A percentile compares a stretch with the other conserved stretches of the same genome.
Evolutionary conservation across 2,329 filamentous ascomycete genomes (phyloP).

Genomic region (Colletotrichum australisinense): DNA sequence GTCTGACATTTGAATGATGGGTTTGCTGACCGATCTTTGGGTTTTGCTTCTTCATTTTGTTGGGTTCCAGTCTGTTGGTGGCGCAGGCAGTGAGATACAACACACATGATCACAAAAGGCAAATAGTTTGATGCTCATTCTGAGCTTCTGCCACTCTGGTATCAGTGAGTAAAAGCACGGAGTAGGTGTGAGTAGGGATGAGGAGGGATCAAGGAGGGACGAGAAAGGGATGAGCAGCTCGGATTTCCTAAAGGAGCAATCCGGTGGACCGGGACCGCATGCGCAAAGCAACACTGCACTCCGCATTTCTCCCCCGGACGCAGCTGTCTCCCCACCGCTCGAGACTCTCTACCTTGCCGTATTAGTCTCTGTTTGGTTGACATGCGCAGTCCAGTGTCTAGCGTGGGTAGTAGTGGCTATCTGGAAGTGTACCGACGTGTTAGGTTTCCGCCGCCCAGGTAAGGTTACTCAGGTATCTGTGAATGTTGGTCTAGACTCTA

Average conservation of each 20-base stretch:
- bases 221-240: slow-evolving; percentile 30
- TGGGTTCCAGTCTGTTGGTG: not conserved
- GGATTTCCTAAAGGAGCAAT: slow-evolving; percentile 29
- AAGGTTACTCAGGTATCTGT: not conserved
- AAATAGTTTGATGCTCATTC: not conserved
- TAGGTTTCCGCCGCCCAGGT: not conserved
- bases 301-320: slow-evolving; percentile 27
- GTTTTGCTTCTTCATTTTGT: not conserved
- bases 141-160: slow-evolving; percentile 36
- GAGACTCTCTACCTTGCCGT: slow-evolving; percentile 4
- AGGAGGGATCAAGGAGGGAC: slow-evolving; percentile 22
- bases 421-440: slow-evolving; percentile 3
- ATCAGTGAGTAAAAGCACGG: slow-evolving; percentile 33
- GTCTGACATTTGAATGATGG: not conserved
- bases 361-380: not conserved
- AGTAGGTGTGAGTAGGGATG: slow-evolving; percentile 39
- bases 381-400: not conserved
- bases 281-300: slow-evolving; percentile 17
- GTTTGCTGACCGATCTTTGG: not conserved
- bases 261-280: slow-evolving; percentile 15
- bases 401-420: not conserved
- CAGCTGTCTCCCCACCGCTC: not conserved
- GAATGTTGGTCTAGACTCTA: not conserved
- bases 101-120: not conserved
- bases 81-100: not conserved